Conservation (phyloP, 2,329 filamentous ascomycete genomes). For the Allantophomopsis cytisporea region DNA sequence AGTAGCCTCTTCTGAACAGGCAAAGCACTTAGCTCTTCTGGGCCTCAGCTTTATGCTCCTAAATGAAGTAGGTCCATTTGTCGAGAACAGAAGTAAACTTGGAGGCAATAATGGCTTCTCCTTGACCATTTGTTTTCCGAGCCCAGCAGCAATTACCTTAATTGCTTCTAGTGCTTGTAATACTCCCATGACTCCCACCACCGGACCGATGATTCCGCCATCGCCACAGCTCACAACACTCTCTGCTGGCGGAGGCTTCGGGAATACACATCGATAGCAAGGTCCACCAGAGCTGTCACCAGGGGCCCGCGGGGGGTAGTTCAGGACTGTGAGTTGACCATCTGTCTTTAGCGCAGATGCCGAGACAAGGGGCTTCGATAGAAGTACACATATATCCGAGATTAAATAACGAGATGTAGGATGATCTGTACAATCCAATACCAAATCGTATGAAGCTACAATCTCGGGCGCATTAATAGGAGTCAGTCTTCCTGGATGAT, state of each 20-base stretch:
- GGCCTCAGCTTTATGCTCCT: conserved; percentile 62
- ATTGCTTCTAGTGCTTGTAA: conserved; percentile 83
- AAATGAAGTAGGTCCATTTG: conserved; percentile 42
- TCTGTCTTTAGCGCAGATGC: conserved; percentile 82
- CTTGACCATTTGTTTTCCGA: conserved; percentile 11
- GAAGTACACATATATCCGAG: conserved; percentile 75
- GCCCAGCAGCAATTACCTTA: conserved; percentile 50
- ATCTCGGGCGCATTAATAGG: conserved; percentile 54
- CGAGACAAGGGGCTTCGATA: conserved; percentile 69
- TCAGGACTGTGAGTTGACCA: conserved; percentile 81
- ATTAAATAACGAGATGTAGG: conserved; percentile 86
- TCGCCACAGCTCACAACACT: conserved; percentile 81
- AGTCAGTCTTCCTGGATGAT: conserved; percentile 51
- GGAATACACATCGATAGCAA: conserved; percentile 91
- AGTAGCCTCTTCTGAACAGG: conserved; percentile 52
- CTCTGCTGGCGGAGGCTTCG: conserved; percentile 70
- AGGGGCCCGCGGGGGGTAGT: conserved; percentile 55
- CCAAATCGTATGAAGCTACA: conserved; percentile 61
- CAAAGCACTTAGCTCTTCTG: conserved; percentile 57
- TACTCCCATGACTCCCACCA: conserved; percentile 87
- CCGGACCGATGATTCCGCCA: conserved; percentile 81
- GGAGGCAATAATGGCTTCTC: conserved; percentile 7
- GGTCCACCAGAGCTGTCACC: conserved; percentile 53
- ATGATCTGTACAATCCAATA: conserved; percentile 93
- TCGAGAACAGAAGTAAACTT: conserved; percentile 33